A percentile compares a stretch with the other conserved stretches of the same genome.
These are phyloP conservation scores for Termitomyces sp. DNA, from an alignment of 768 basidiomycete species.

Conservation along the genomic window DNA sequence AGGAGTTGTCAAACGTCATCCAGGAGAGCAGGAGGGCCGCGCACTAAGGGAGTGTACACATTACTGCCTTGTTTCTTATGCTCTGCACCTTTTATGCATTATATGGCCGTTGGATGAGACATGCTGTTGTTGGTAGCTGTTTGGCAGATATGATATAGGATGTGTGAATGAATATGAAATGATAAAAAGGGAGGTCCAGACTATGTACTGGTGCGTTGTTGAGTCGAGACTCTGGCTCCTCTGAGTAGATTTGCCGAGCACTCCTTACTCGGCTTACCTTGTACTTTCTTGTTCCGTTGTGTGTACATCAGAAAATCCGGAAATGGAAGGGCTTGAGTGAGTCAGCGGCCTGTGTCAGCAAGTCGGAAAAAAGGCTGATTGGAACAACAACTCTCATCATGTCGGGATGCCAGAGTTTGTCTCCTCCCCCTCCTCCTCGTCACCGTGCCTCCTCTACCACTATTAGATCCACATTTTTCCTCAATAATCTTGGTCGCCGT, in stretches of 20 bases:
- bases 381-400: conserved; percentile 8
- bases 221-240: too few relatives aligned
- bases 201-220: too few relatives aligned
- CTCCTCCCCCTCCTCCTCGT: conserved; percentile 39
- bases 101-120: background rate
- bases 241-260: too few relatives aligned
- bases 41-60: conserved; percentile 25
- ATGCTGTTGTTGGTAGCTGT: background rate
- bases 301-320: background rate
- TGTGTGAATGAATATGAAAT: too few relatives aligned
- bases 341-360: conserved; percentile 10
- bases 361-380: conserved; percentile 1
- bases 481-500: conserved; percentile 48
- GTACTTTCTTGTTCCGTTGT: background rate
- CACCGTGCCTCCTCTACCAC: conserved; percentile 56
- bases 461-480: conserved; percentile 45
- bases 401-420: conserved; percentile 15
- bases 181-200: too few relatives aligned
- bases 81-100: background rate
- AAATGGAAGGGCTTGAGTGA: conserved; percentile 8
- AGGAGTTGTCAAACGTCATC: conserved; percentile 90
- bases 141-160: background rate
- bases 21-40: conserved; percentile 83
- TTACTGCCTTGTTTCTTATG: background rate
- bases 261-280: background rate